Percentiles rank a stretch among this genome's conserved stretches.
phyloP scores from a whole-genome alignment of 768 basidiomycete species.

The Amanita pseudoporphyria region DNA sequence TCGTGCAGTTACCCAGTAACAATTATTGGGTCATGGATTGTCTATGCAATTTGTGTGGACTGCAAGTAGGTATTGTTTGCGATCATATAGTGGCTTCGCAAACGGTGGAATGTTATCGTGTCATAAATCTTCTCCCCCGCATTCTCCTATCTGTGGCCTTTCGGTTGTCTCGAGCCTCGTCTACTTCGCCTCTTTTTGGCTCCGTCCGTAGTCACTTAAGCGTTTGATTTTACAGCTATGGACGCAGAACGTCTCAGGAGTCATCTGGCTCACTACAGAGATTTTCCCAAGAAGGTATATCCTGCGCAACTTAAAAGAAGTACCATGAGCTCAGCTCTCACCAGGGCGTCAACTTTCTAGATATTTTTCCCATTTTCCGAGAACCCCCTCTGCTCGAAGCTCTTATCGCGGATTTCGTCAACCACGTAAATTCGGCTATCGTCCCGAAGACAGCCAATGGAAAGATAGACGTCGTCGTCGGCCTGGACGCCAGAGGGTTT shows the following conservation, averaged over 20 bases:
- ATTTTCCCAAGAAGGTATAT: constrained; percentile 87
- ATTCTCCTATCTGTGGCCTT: too few species aligned
- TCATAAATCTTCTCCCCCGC: too few species aligned
- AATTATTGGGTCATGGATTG: too few species aligned
- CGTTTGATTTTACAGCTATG: too few species aligned
- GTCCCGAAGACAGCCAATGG: constrained; percentile 46
- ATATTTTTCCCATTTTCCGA: constrained; percentile 90
- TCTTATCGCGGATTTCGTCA: constrained; percentile 78
- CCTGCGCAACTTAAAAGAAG: background rate
- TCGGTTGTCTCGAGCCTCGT: too few species aligned
- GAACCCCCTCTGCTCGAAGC: constrained; percentile 84
- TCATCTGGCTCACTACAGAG: constrained; percentile 49
- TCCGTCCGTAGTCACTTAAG: too few species aligned
- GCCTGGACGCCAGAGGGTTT: constrained; percentile 94
- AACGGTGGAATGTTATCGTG: too few species aligned
- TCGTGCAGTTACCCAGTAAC: too few species aligned
- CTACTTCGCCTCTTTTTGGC: too few species aligned
- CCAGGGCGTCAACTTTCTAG: constrained; percentile 86
- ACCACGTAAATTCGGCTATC: constrained; percentile 77
- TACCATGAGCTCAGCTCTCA: background rate
- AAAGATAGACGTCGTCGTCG: constrained; percentile 89
- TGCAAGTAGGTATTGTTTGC: too few species aligned
- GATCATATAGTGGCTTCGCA: too few species aligned
- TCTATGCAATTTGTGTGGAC: too few species aligned
- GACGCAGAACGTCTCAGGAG: constrained; percentile 66